These are phyloP conservation scores for Cyclanthera cordifolia DNA, from an alignment of 306 rosid species.

Conservation along the genomic window DNA sequence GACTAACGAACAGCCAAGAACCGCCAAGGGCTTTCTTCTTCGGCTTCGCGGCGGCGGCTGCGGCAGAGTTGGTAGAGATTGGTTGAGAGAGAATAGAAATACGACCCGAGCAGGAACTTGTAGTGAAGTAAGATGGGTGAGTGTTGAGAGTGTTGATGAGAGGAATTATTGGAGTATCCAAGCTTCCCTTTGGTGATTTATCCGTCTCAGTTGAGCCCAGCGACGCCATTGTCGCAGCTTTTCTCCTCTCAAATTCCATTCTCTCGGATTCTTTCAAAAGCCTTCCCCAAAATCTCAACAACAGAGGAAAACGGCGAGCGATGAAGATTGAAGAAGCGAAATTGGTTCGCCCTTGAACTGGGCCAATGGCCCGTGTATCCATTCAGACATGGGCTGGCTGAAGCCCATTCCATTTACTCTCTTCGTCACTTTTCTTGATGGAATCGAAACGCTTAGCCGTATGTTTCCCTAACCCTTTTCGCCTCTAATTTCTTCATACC, in stretches of 20 bases:
- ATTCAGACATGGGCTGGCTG: neutral
- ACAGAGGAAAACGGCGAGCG: slow-evolving; percentile 8
- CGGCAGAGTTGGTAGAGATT: neutral
- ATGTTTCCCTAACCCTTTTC: slow-evolving; percentile 30
- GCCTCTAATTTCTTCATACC: slow-evolving; percentile 16
- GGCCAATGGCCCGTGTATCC: neutral
- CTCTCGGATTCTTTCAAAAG: neutral
- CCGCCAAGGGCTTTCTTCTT: slow-evolving; percentile 88
- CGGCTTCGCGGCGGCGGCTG: neutral
- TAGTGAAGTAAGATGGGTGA: slow-evolving; percentile 66
- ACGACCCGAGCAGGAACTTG: slow-evolving; percentile 93
- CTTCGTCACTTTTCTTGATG: too few species aligned
- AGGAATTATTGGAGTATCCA: slow-evolving; percentile 65
- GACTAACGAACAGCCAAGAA: slow-evolving; percentile 71
- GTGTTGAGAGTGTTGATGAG: slow-evolving; percentile 52
- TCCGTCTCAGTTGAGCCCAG: slow-evolving; percentile 43
- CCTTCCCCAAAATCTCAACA: neutral
- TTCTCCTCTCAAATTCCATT: slow-evolving; percentile 77
- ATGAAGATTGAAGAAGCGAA: neutral
- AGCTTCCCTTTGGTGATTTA: slow-evolving; percentile 76
- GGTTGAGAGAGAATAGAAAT: slow-evolving; percentile 83
- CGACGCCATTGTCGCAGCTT: slow-evolving; percentile 52
- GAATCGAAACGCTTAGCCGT: too few species aligned
- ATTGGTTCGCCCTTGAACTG: neutral
- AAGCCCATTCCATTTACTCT: neutral